Conservation (phyloP, 164 flowering plant genomes). For the Chimonanthus salicifolius region DNA sequence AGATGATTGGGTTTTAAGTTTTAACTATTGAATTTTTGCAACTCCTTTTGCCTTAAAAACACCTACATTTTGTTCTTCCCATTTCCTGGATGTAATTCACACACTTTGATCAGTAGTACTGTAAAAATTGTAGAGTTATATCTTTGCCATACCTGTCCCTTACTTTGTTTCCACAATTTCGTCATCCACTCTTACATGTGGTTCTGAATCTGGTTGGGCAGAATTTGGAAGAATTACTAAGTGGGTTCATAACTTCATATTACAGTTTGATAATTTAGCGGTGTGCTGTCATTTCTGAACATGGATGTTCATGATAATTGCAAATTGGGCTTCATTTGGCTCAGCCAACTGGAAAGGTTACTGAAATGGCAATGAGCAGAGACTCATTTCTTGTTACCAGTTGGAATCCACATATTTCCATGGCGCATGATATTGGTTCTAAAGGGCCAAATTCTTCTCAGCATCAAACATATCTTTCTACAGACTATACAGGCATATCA, state of each 20-base stretch:
- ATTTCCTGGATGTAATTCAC: not conserved
- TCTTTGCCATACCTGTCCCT: no score
- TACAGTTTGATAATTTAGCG: not conserved
- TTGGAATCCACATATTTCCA: slow-evolving; percentile 75
- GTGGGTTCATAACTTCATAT: slow-evolving; percentile 3
- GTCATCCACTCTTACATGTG: no score
- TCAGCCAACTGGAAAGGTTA: slow-evolving; percentile 28
- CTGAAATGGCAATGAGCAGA: slow-evolving; percentile 34
- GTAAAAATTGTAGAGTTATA: no score
- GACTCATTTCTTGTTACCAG: slow-evolving; percentile 46
- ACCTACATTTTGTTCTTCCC: not conserved
- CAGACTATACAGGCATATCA: slow-evolving; percentile 23
- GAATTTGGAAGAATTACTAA: slow-evolving; percentile 1
- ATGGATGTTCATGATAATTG: slow-evolving; percentile 44
- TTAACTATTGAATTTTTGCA: not conserved
- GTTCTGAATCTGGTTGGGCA: not conserved
- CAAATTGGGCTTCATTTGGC: slow-evolving; percentile 29
- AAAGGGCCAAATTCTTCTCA: slow-evolving; percentile 17
- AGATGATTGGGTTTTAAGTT: no score
- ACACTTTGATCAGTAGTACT: no score
- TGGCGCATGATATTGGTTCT: slow-evolving; percentile 10
- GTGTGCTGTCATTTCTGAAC: slow-evolving; percentile 9
- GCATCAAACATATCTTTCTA: slow-evolving; percentile 32
- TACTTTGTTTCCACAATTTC: no score
- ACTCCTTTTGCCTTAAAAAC: not conserved